Conservation (phyloP, 352 stramenopile species). For the Phytophthora lateralis region DNA sequence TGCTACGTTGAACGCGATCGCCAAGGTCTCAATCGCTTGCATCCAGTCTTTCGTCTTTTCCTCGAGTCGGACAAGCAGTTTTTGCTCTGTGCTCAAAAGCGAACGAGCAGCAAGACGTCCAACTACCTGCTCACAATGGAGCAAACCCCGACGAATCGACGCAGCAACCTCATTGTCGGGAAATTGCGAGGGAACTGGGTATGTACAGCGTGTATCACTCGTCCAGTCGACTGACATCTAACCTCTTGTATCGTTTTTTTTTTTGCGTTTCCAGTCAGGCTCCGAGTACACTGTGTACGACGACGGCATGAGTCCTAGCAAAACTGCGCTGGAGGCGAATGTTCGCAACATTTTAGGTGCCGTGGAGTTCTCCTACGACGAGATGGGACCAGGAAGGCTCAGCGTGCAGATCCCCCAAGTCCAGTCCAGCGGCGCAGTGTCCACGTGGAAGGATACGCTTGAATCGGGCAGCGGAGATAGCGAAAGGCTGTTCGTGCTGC, state of each 20-base stretch:
- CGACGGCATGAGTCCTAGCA: constrained; percentile 52
- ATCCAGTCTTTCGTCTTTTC: constrained; percentile 64
- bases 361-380: constrained; percentile 73
- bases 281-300: constrained; percentile 71
- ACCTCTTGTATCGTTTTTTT: neutral
- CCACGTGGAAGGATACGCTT: constrained; percentile 39
- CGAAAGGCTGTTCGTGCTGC: constrained; percentile 58
- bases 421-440: constrained; percentile 25
- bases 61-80: constrained; percentile 60
- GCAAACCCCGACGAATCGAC: constrained; percentile 37
- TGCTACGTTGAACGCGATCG: constrained; percentile 66
- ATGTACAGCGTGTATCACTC: neutral
- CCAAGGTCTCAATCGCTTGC: constrained; percentile 48
- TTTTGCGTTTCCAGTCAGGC: constrained; percentile 34
- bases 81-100: constrained; percentile 58
- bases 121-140: constrained; percentile 72
- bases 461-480: constrained; percentile 5
- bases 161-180: constrained; percentile 47
- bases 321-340: constrained; percentile 49
- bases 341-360: constrained; percentile 52
- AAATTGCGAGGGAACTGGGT: constrained; percentile 73
- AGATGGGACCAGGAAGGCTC: constrained; percentile 63
- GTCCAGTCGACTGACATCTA: neutral
- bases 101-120: constrained; percentile 54
- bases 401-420: constrained; percentile 50